Conservation (phyloP, 768 basidiomycete species). For the Tylopilus cervinicoccineus region DNA sequence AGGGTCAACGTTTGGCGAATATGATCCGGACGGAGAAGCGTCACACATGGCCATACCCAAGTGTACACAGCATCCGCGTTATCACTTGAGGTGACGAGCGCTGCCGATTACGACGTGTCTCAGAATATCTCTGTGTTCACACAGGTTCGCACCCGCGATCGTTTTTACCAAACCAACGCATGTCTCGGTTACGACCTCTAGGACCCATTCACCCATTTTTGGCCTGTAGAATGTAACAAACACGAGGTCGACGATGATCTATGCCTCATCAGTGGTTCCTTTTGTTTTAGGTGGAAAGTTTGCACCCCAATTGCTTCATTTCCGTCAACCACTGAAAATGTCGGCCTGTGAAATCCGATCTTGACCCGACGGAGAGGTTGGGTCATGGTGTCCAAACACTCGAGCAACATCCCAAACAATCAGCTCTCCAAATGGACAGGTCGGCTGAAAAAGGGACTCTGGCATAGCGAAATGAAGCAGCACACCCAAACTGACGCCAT, state of each 20-base stretch:
- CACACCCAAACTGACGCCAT: background rate
- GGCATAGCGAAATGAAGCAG: conserved; percentile 1
- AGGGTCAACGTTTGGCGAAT: background rate
- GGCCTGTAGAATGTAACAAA: conserved; percentile 4
- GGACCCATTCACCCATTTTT: background rate
- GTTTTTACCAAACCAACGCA: conserved; percentile 3
- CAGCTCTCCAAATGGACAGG: background rate
- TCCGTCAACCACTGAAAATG: background rate
- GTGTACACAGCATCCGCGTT: no score
- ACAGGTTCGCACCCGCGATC: conserved; percentile 12
- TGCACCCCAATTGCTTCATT: conserved; percentile 2
- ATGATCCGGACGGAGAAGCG: conserved; percentile 4
- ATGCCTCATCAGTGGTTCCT: conserved; percentile 13
- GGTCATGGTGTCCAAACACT: background rate
- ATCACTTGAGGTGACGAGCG: conserved; percentile 1
- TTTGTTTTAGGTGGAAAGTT: conserved; percentile 7
- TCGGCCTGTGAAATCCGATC: background rate
- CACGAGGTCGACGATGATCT: conserved; percentile 12
- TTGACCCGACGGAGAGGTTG: background rate
- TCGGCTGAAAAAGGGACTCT: background rate
- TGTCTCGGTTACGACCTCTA: background rate
- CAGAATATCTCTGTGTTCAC: background rate
- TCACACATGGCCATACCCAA: conserved; percentile 2
- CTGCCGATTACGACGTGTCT: conserved; percentile 4
- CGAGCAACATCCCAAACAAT: background rate